These are phyloP conservation scores for Metarhizium guizhouense DNA, from an alignment of 2,329 filamentous ascomycete species.

Conservation along the genomic window DNA sequence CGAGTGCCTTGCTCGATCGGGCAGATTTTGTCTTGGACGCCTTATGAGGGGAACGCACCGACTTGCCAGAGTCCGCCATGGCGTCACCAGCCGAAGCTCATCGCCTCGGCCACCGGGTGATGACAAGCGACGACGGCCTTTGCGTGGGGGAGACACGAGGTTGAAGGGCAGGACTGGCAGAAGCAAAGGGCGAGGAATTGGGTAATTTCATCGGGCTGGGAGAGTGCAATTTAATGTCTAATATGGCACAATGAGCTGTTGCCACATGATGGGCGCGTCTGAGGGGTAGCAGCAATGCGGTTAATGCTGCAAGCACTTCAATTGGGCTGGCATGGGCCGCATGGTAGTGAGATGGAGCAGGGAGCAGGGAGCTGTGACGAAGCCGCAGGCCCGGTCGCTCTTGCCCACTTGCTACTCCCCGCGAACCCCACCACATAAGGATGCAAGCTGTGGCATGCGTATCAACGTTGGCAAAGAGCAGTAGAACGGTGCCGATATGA, in stretches of 20 bases:
- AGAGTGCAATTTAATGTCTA: background rate
- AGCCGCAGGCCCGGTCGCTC: background rate
- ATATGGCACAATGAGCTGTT: background rate
- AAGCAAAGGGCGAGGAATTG: background rate
- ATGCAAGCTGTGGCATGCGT: too few species aligned
- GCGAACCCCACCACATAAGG: background rate
- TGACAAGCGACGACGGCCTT: background rate
- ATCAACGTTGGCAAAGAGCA: too few species aligned
- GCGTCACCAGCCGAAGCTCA: conserved; percentile 20
- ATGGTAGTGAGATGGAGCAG: background rate
- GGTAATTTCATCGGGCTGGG: background rate
- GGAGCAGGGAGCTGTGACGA: background rate
- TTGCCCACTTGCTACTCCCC: background rate
- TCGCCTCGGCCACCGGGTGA: conserved; percentile 12
- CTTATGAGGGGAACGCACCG: conserved; percentile 17
- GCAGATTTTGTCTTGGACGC: conserved; percentile 19
- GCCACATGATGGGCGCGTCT: background rate
- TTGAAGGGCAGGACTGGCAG: background rate
- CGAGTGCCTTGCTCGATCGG: conserved; percentile 13
- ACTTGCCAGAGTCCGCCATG: conserved; percentile 35
- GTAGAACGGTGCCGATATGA: too few species aligned
- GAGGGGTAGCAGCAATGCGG: background rate
- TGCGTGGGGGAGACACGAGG: background rate
- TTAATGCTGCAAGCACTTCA: background rate
- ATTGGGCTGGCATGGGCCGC: background rate